Conservation (phyloP, 768 basidiomycete species). For the Grammothele lineata region DNA sequence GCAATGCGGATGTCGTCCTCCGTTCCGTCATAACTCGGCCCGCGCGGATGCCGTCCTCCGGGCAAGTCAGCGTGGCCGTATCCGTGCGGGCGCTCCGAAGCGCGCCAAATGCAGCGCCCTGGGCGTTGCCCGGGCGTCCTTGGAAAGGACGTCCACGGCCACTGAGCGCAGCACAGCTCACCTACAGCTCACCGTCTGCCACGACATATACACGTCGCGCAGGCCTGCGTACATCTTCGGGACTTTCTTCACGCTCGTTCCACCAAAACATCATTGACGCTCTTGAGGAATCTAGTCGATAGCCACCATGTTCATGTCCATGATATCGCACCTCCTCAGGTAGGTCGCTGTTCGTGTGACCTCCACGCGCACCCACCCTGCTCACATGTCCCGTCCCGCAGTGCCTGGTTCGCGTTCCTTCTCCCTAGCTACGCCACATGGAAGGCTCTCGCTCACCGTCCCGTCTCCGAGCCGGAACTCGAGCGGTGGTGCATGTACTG, state of each 20-base stretch:
- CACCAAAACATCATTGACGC: too few relatives aligned
- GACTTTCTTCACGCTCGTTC: too few relatives aligned
- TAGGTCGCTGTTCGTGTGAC: conserved; percentile 22
- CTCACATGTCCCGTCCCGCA: conserved; percentile 22
- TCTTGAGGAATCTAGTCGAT: too few relatives aligned
- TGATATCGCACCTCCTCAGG: conserved; percentile 49
- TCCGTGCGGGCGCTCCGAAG: conserved; percentile 12
- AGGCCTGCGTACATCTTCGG: too few relatives aligned
- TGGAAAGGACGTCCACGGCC: too few relatives aligned
- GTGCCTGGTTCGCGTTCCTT: conserved; percentile 70
- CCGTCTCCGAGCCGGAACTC: conserved; percentile 47
- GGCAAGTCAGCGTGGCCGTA: neutral
- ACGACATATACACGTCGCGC: too few relatives aligned
- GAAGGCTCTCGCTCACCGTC: conserved; percentile 58
- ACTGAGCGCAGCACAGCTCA: too few relatives aligned
- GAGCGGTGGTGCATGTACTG: conserved; percentile 61
- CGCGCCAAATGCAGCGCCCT: neutral
- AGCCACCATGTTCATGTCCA: conserved; percentile 42
- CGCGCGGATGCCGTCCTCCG: neutral
- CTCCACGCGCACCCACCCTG: neutral
- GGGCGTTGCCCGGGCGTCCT: conserved; percentile 3
- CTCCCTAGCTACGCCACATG: conserved; percentile 62
- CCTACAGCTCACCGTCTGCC: too few relatives aligned
- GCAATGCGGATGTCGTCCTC: too few relatives aligned
- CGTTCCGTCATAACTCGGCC: neutral